A percentile compares a stretch with the other conserved stretches of the same genome.
Evolutionary conservation across 805 yeast genomes (phyloP).

Genomic region (Saturnispora diversa): DNA sequence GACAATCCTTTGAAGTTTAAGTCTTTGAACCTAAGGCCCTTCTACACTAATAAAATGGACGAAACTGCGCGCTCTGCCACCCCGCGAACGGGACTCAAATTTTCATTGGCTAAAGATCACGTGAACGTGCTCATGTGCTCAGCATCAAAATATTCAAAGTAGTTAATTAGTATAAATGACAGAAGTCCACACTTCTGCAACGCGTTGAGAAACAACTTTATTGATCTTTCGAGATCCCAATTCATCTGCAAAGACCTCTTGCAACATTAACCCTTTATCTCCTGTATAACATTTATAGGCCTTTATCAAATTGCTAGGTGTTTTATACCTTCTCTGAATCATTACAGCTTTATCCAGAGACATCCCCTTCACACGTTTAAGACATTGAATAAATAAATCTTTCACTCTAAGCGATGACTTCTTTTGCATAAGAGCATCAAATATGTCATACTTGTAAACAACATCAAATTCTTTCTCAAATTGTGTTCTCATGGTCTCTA

Average conservation of each 20-base stretch:
- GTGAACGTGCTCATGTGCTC: slow-evolving; percentile 6
- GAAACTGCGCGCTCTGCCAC: neutral
- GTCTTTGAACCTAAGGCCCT: neutral
- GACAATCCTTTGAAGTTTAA: neutral
- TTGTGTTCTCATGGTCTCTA: slow-evolving; percentile 34
- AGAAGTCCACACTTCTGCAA: slow-evolving; percentile 50
- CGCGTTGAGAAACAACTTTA: slow-evolving; percentile 40
- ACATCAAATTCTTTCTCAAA: slow-evolving; percentile 26
- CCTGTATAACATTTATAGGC: slow-evolving; percentile 31
- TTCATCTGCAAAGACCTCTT: slow-evolving; percentile 31
- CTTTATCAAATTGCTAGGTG: slow-evolving; percentile 55
- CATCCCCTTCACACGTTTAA: slow-evolving; percentile 74
- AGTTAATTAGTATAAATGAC: neutral
- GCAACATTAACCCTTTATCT: slow-evolving; percentile 29
- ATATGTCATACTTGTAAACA: slow-evolving; percentile 44
- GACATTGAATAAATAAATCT: slow-evolving; percentile 67
- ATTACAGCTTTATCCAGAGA: slow-evolving; percentile 78
- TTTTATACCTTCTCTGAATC: slow-evolving; percentile 62
- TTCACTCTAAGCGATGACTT: slow-evolving; percentile 60
- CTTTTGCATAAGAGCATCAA: slow-evolving; percentile 64
- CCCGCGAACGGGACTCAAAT: neutral
- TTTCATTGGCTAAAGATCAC: slow-evolving; percentile 8
- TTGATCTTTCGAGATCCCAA: slow-evolving; percentile 48
- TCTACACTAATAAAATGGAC: neutral
- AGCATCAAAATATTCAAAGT: slow-evolving; percentile 2